Percentiles rank a stretch among this genome's conserved stretches.
phyloP scores from a whole-genome alignment of 805 yeast species.

The Kazachstania bromeliacearum region DNA sequence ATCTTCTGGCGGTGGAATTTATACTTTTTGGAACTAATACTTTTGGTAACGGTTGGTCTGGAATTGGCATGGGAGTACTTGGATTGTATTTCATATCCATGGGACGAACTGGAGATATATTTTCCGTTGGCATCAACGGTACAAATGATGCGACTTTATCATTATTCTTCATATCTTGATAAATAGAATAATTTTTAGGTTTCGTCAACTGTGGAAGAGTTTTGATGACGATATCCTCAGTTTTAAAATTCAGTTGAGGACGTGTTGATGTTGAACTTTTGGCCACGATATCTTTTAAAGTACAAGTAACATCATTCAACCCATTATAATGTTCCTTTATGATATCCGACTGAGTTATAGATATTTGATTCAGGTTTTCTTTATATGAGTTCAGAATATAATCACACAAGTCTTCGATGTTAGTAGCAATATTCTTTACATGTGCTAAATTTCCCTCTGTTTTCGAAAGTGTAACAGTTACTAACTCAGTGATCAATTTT shows the following conservation, averaged over 20 bases:
- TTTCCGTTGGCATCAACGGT: background rate
- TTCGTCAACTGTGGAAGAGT: slow-evolving; percentile 11
- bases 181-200: slow-evolving; percentile 10
- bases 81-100: slow-evolving; percentile 9
- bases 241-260: slow-evolving; percentile 1
- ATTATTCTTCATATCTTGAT: slow-evolving; percentile 7
- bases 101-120: slow-evolving; percentile 5
- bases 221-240: slow-evolving; percentile 1
- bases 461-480: background rate
- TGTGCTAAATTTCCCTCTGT: background rate
- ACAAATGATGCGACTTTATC: background rate
- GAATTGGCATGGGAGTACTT: slow-evolving; percentile 23
- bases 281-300: slow-evolving; percentile 1
- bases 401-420: slow-evolving; percentile 1
- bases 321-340: slow-evolving; percentile 4
- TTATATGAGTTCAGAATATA: slow-evolving; percentile 7
- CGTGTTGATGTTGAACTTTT: background rate
- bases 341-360: slow-evolving; percentile 10
- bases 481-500: background rate
- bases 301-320: slow-evolving; percentile 1
- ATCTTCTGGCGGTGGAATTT: slow-evolving; percentile 15
- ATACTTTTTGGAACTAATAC: slow-evolving; percentile 22
- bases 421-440: background rate
- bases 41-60: slow-evolving; percentile 22
- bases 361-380: slow-evolving; percentile 10